A percentile compares a stretch with the other conserved stretches of the same genome.
Evolutionary conservation across 805 yeast species (phyloP).

Genomic region (Debaryomyces castellii): DNA sequence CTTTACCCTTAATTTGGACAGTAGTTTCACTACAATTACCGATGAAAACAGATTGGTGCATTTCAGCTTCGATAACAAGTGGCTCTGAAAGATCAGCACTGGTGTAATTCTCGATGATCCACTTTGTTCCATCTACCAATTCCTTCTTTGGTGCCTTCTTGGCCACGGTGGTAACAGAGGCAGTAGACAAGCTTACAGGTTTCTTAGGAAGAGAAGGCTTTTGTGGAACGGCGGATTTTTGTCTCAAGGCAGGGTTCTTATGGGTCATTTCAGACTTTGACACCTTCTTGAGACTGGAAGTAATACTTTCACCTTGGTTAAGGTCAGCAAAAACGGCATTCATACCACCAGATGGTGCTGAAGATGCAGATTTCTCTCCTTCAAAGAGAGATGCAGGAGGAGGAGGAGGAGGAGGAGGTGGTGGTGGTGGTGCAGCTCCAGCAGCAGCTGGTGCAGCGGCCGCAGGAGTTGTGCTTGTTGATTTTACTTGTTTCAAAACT

Average conservation of each 20-base stretch:
- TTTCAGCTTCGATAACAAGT: conserved; percentile 71
- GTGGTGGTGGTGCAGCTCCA: conserved; percentile 39
- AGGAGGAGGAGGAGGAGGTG: conserved; percentile 93
- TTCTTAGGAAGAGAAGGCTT: conserved; percentile 83
- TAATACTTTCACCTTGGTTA: conserved; percentile 80
- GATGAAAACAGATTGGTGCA: conserved; percentile 86
- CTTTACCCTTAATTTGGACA: conserved; percentile 85
- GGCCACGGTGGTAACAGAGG: conserved; percentile 45
- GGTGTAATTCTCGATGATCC: conserved; percentile 83
- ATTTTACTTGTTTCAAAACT: conserved; percentile 30
- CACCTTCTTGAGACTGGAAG: conserved; percentile 85
- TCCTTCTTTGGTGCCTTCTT: conserved; percentile 53
- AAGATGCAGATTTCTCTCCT: conserved; percentile 13
- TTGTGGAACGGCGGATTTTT: conserved; percentile 44
- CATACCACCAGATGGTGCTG: conserved; percentile 52
- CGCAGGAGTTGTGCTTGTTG: conserved; percentile 7
- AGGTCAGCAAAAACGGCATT: conserved; percentile 90
- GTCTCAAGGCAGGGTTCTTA: conserved; percentile 81
- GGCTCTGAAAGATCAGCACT: conserved; percentile 48
- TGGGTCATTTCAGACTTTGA: conserved; percentile 93
- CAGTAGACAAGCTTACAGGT: conserved; percentile 57
- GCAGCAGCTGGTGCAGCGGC: conserved; percentile 27
- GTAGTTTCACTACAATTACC: conserved; percentile 76
- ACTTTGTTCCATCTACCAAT: conserved; percentile 74
- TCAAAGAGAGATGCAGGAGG: conserved; percentile 72